Evolutionary conservation across 2,329 filamentous ascomycete genomes (phyloP), one percentile per base, ranked within the genome.

Genomic region (Claviceps quebecensis): DNA sequence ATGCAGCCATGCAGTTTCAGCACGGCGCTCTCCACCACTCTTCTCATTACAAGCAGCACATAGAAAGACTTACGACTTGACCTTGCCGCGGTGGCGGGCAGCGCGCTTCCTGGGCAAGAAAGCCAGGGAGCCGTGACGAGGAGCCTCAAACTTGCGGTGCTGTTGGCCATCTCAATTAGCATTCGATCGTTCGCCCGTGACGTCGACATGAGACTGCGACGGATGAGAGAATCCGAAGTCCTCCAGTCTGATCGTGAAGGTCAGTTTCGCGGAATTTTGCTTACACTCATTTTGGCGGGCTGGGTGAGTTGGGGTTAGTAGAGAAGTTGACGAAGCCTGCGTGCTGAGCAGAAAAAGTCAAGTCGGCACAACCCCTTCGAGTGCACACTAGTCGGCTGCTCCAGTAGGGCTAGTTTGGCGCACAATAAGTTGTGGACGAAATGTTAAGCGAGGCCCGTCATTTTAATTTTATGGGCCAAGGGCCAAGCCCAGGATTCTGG

Each of bases 61-160:
- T 8, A n/a, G 3, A 4, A 19, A 17, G 14, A 80, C 81, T 82
- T 79, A 95, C 89, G 85, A 89, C 88, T 96, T 96, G 72, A 96
- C 91, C 82, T 95, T 95, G 73, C 91, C 91, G 67, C 91, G 80
- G 77, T 97, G 90, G 68, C 90, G 83, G 73, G 89, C 81, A 67
- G 89, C 88, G 70, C 91, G 85, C 88, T 96, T 96, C 70, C 87
- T 77, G 61, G 87, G 87, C 68, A 93, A 74, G 76, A 82, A 91
- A 64, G 86, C 86, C 72, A 97, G 79, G 70, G 86, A 90, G 71
- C 91, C 93, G 79, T 97, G 91, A 72, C 91, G 86, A 70, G 90
- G 90, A 72, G 90, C 90, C 82, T 94, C 75, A 68, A 71, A 78
- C 74, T 79, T 77, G 63, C 74, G 72, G 71, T 77, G 74, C 70